Evolutionary conservation across 805 yeast genomes (phyloP).

Genomic region (Metschnikowia koreensis): DNA sequence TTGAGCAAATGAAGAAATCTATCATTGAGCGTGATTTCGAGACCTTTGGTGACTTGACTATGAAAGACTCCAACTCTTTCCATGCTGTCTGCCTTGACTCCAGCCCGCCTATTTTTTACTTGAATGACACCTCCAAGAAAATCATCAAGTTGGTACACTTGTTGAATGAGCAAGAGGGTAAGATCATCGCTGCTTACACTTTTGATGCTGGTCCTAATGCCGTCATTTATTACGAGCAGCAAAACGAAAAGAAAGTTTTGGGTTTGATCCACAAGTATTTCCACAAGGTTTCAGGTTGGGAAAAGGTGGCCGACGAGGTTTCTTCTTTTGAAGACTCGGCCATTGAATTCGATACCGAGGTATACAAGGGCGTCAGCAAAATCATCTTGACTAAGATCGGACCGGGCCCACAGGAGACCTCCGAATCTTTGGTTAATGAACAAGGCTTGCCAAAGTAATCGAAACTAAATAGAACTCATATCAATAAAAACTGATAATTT

Average conservation of each 20-base stretch:
- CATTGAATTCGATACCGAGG: conserved; percentile 47
- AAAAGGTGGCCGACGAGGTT: conserved; percentile 23
- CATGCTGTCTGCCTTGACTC: conserved; percentile 98
- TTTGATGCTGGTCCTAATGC: conserved; percentile 99
- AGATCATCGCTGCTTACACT: conserved; percentile 88
- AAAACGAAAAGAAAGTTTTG: conserved; percentile 71
- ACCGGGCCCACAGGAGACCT: conserved; percentile 71
- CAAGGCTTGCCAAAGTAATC: conserved; percentile 56
- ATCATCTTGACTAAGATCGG: conserved; percentile 87
- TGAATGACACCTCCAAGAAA: conserved; percentile 22
- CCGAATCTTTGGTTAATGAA: conserved; percentile 54
- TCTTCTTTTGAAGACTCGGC: conserved; percentile 22
- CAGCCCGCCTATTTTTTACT: conserved; percentile 81
- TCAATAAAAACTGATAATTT: background rate
- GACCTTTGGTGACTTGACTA: conserved; percentile 83
- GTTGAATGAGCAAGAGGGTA: conserved; percentile 66
- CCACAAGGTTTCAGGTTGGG: conserved; percentile 68
- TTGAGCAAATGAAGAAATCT: conserved; percentile 74
- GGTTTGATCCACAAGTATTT: conserved; percentile 66
- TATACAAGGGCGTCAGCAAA: conserved; percentile 72
- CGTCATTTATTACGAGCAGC: conserved; percentile 81
- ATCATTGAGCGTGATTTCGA: conserved; percentile 74
- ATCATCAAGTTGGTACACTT: conserved; percentile 44
- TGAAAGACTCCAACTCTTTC: conserved; percentile 96
- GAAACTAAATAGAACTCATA: background rate